These are phyloP conservation scores for Phytophthora tentaculata DNA, from an alignment of 352 stramenopile species.

Conservation along the genomic window DNA sequence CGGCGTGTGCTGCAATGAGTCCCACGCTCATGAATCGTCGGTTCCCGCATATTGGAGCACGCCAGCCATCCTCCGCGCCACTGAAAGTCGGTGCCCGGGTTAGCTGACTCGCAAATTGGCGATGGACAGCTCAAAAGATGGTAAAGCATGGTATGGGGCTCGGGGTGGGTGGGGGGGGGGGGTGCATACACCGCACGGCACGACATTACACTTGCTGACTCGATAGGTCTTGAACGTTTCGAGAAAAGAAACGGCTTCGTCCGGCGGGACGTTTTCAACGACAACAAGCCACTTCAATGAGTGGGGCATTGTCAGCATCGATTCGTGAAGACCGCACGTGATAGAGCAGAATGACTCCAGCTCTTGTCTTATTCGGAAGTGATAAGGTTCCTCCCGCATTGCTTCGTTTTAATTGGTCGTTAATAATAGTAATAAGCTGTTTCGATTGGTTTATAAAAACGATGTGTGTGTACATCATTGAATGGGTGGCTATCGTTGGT, in stretches of 20 bases:
- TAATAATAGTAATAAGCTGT: no score
- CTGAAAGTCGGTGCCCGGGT: background rate
- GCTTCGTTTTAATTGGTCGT: background rate
- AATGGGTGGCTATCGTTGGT: background rate
- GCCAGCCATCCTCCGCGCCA: background rate
- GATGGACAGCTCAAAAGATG: background rate
- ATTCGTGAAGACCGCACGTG: background rate
- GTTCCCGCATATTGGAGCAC: background rate
- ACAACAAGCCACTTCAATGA: background rate
- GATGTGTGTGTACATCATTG: no score
- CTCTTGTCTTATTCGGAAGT: background rate
- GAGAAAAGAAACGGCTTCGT: background rate
- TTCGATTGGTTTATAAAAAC: no score
- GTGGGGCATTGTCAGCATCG: background rate
- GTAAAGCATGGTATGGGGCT: background rate
- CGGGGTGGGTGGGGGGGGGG: no score
- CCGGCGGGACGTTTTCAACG: background rate
- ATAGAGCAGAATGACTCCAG: background rate
- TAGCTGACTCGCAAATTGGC: background rate
- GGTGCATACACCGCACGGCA: background rate
- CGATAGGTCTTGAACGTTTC: background rate
- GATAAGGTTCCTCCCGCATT: background rate
- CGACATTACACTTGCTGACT: background rate
- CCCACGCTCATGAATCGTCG: background rate
- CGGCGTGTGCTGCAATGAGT: background rate